Conservation (phyloP, 768 basidiomycete species). For the Trametes elegans region DNA sequence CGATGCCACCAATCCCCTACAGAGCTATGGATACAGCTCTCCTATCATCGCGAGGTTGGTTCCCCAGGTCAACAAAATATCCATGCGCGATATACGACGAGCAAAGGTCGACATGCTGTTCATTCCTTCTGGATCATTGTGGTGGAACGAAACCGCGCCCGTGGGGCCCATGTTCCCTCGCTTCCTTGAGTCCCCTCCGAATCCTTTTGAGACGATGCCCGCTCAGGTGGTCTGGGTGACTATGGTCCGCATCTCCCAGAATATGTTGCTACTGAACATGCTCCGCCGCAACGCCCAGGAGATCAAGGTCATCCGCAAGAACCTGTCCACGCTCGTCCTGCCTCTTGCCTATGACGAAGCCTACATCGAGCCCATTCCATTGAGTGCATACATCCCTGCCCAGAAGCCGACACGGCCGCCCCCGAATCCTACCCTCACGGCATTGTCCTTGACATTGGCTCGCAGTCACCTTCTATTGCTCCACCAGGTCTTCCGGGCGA, state of each 20-base stretch:
- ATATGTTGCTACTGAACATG: constrained; percentile 62
- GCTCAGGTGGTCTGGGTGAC: constrained; percentile 50
- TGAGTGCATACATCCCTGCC: constrained; percentile 19
- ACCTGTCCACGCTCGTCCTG: constrained; percentile 56
- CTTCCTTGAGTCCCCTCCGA: constrained; percentile 26
- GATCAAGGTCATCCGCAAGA: constrained; percentile 64
- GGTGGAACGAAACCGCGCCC: constrained; percentile 61
- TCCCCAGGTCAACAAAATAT: constrained; percentile 68
- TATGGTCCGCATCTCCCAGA: constrained; percentile 69
- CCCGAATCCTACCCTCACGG: constrained; percentile 29
- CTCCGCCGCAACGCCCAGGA: constrained; percentile 67
- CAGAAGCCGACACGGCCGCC: background rate
- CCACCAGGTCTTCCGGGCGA: constrained; percentile 67
- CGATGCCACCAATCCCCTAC: constrained; percentile 43
- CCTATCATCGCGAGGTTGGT: constrained; percentile 60
- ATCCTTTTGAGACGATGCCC: constrained; percentile 34
- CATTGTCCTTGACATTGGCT: constrained; percentile 60
- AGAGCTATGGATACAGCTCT: constrained; percentile 51
- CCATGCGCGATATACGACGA: constrained; percentile 67
- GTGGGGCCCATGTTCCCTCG: constrained; percentile 62
- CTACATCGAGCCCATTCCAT: constrained; percentile 49
- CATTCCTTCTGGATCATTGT: constrained; percentile 67
- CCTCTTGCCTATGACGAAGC: constrained; percentile 41
- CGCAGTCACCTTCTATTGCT: constrained; percentile 68
- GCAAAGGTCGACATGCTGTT: constrained; percentile 69